phyloP scores from a whole-genome alignment of 108 stramenopile genomes.

The Stephanodiscus minutulus region DNA sequence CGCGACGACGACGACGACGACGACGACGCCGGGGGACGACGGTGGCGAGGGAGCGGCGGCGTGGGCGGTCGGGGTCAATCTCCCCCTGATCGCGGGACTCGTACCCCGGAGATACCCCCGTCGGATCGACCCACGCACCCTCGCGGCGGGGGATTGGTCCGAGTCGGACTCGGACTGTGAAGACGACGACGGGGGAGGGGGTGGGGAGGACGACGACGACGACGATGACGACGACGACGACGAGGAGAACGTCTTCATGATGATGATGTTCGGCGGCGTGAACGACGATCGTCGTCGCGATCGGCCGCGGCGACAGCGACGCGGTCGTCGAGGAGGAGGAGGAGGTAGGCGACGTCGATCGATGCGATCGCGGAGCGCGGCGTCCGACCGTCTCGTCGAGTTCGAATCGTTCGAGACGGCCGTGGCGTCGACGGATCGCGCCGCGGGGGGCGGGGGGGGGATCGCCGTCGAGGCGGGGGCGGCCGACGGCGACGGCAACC shows the following conservation, averaged over 20 bases:
- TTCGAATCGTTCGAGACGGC: slow-evolving; percentile 5
- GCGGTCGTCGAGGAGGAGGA: too few species aligned
- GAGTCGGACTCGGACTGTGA: neutral
- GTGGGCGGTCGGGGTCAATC: neutral
- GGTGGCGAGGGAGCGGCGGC: neutral
- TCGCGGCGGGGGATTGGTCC: neutral
- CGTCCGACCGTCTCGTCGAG: neutral
- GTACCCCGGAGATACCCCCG: slow-evolving; percentile 16
- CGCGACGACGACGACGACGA: neutral
- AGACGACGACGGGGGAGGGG: neutral
- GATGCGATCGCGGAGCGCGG: neutral
- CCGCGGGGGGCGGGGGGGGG: too few species aligned
- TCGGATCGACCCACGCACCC: neutral
- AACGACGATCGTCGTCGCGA: neutral
- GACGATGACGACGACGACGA: neutral
- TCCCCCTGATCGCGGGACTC: slow-evolving; percentile 12
- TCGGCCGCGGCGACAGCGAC: too few species aligned
- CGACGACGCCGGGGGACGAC: neutral
- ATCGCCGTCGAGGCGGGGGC: too few species aligned
- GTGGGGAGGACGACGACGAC: neutral
- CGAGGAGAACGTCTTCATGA: neutral
- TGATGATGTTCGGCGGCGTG: neutral
- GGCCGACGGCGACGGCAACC: neutral
- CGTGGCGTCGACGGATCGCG: too few species aligned
- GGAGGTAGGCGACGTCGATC: neutral